A percentile compares a stretch with the other conserved stretches of the same genome.
phyloP scores from a whole-genome alignment of 176 grass and related monocot species.

The Coix lacrymajobi region DNA sequence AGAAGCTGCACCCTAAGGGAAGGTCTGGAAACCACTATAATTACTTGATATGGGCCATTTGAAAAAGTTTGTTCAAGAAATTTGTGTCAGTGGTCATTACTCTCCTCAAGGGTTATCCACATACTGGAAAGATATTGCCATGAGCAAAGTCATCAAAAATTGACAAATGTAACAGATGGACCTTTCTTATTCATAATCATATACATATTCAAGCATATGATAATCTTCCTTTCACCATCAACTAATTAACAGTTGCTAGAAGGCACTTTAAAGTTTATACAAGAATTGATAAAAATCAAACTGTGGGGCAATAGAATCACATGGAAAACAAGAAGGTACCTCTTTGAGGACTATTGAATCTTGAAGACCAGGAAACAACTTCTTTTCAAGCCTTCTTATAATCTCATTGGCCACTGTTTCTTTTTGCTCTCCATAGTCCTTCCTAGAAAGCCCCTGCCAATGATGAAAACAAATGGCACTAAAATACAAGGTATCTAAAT shows the following conservation, averaged over 20 bases:
- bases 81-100: not conserved
- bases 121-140: not conserved
- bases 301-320: not conserved
- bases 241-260: not conserved
- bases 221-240: not conserved
- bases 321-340: slow-evolving; percentile 30
- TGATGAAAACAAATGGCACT: slow-evolving; percentile 10
- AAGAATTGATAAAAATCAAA: slow-evolving; percentile 13
- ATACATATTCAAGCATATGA: not conserved
- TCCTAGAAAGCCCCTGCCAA: slow-evolving; percentile 59
- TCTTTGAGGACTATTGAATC: slow-evolving; percentile 92
- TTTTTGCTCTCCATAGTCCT: slow-evolving; percentile 86
- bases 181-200: not conserved
- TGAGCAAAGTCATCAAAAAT: not conserved
- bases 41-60: not conserved
- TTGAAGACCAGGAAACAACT: slow-evolving; percentile 86
- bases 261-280: slow-evolving; percentile 13
- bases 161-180: not conserved
- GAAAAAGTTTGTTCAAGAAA: not conserved
- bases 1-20: not conserved
- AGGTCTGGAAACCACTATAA: not conserved
- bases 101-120: not conserved
- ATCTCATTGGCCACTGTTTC: slow-evolving; percentile 71
- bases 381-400: slow-evolving; percentile 79
- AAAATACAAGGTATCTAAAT: not conserved